These are phyloP conservation scores for Populus nigra DNA, from an alignment of 345 rosid genomes.

Conservation along the genomic window DNA sequence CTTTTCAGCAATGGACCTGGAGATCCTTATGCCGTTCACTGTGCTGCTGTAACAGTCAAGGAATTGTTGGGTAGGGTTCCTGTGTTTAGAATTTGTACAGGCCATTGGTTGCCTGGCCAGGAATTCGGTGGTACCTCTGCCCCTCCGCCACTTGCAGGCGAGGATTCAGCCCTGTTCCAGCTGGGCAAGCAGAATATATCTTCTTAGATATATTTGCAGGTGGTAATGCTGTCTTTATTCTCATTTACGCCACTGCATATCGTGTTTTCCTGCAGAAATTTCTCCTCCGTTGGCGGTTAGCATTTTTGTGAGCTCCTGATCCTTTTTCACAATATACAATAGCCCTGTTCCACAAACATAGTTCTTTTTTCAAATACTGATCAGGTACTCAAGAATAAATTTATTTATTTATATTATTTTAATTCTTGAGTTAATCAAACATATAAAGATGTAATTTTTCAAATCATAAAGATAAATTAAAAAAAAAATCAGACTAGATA, in stretches of 20 bases:
- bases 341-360: background rate
- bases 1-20: conserved; percentile 99
- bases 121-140: conserved; percentile 57
- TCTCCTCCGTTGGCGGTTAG: conserved; percentile 87
- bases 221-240: conserved; percentile 64
- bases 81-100: conserved; percentile 97
- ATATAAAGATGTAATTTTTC: no score
- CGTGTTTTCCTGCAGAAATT: conserved; percentile 81
- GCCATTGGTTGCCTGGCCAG: conserved; percentile 91
- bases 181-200: conserved; percentile 59
- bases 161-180: conserved; percentile 76
- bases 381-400: no score
- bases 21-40: conserved; percentile 94
- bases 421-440: no score
- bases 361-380: background rate
- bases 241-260: conserved; percentile 65
- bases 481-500: no score
- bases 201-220: conserved; percentile 91
- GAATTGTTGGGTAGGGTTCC: conserved; percentile 77
- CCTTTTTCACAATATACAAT: background rate
- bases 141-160: conserved; percentile 46
- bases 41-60: conserved; percentile 81
- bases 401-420: no score
- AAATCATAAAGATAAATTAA: no score
- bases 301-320: conserved; percentile 59